Percentiles rank a stretch among this genome's conserved stretches.
Evolutionary conservation across 2,329 filamentous ascomycete species (phyloP).

Genomic region (Sporothrix mexicana): DNA sequence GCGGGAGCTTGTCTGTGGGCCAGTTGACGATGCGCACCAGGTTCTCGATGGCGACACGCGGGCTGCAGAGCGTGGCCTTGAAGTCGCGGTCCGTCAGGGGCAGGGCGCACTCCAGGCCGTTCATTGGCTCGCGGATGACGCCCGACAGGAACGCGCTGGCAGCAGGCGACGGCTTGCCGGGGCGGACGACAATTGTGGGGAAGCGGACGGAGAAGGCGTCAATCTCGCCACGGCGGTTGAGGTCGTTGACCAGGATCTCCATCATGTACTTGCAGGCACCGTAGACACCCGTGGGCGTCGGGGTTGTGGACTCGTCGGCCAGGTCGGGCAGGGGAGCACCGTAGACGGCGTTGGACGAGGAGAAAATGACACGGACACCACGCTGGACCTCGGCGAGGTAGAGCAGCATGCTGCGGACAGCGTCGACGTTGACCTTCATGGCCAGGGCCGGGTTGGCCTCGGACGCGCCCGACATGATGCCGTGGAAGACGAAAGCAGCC

Average conservation of each 20-base stretch:
- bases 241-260: constrained; percentile 67
- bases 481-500: constrained; percentile 67
- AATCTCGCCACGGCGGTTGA: constrained; percentile 63
- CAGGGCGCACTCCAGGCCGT: constrained; percentile 58
- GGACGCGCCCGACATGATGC: constrained; percentile 69
- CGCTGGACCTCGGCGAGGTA: constrained; percentile 56
- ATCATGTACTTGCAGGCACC: constrained; percentile 68
- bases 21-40: constrained; percentile 54
- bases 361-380: constrained; percentile 64
- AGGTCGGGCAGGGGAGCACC: constrained; percentile 61
- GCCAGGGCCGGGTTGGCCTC: constrained; percentile 67
- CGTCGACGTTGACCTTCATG: constrained; percentile 65
- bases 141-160: constrained; percentile 69
- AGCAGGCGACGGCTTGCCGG: constrained; percentile 64
- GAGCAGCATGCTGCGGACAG: constrained; percentile 58
- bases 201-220: constrained; percentile 64
- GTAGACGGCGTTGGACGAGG: constrained; percentile 68
- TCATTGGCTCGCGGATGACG: constrained; percentile 68
- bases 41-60: constrained; percentile 59
- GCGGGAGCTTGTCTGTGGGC: constrained; percentile 50
- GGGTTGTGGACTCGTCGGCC: constrained; percentile 57
- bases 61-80: constrained; percentile 60
- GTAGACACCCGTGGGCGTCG: constrained; percentile 67
- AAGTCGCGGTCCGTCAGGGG: constrained; percentile 58
- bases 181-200: constrained; percentile 66